phyloP scores from a whole-genome alignment of 306 rosid genomes.

The Argentina anserina region DNA sequence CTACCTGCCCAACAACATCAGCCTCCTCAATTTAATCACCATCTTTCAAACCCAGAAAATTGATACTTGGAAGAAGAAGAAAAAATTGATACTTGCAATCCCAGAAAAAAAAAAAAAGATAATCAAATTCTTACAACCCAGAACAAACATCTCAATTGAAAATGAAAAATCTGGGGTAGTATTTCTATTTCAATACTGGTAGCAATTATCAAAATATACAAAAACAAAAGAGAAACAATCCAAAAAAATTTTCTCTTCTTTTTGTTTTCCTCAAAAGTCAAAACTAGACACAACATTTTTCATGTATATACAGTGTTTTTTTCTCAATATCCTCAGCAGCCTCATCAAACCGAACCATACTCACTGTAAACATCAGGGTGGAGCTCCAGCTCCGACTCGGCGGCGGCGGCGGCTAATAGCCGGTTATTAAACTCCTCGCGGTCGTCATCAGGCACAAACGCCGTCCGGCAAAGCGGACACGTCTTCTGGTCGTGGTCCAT shows the following conservation, averaged over 20 bases:
- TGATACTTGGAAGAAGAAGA: neutral
- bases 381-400: slow-evolving; percentile 2
- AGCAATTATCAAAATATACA: neutral
- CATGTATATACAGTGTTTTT: slow-evolving; percentile 28
- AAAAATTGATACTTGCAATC: neutral
- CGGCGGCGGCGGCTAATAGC: slow-evolving; percentile 61
- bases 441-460: slow-evolving; percentile 58
- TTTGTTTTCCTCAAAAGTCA: neutral
- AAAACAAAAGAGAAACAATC: slow-evolving; percentile 16
- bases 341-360: slow-evolving; percentile 38
- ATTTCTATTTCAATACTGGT: neutral
- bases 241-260: neutral
- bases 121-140: neutral
- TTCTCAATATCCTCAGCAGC: neutral
- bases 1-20: slow-evolving; percentile 5
- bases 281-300: neutral
- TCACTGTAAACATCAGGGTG: slow-evolving; percentile 30
- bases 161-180: neutral
- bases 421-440: slow-evolving; percentile 59
- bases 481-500: slow-evolving; percentile 88
- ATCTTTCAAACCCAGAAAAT: neutral
- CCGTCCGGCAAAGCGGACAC: slow-evolving; percentile 82
- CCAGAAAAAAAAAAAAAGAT: neutral
- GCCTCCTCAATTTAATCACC: neutral
- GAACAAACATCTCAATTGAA: neutral